Base-by-base conservation (phyloP, 1,284 basidiomycete species). In the Leccinum ponderosum region DNA sequence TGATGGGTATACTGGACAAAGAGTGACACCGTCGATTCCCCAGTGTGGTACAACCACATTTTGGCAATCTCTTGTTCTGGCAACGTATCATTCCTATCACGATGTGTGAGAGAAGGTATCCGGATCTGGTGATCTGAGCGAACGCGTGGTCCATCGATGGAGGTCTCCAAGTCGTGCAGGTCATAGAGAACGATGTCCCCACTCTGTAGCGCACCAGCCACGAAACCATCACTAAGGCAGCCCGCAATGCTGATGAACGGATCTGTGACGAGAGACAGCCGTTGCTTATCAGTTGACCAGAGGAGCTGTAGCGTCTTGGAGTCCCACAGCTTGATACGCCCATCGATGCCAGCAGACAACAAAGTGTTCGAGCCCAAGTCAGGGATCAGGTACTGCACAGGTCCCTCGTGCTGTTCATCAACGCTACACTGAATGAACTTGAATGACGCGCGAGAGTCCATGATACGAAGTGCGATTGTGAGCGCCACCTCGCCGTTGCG, bases 321-420 rank as follows among this genome's bases (percentile, higher is more conserved):
- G 60, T 87, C 81, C 91, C 91, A 93, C 1, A 94, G 63, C 69
- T 91, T 92, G 63, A 90, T 80, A 22, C 76, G 75, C 0, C 90
- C 90, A 66, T 92, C 90, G 4, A 77, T 72, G 6, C 83, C 84
- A 2, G 78, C 86, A 14, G 85, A 87, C 42, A 85, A 73, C 47
- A 85, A 78, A 14, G 75, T 72, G 3, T 72, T 69, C 5, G 70
- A 72, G 6, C 57, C 62, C 7, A 71, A 68, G 57, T 81, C 80
- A 80, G 86, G 89, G 6, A 80, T 69, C 2, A 81, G 76, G 62
- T 85, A 80, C 4, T 79, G 67, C 4, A 93, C 86, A 0, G 76
- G 70, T 2, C 83, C 86, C 20, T 80, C 78, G 65, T 93, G 91
- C 55, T 83, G 78, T 25, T 93, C 87, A 4, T 68, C 69, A 14